These are phyloP conservation scores for Podospora appendiculata DNA, from an alignment of 495 filamentous ascomycete genomes.

Conservation along the genomic window DNA sequence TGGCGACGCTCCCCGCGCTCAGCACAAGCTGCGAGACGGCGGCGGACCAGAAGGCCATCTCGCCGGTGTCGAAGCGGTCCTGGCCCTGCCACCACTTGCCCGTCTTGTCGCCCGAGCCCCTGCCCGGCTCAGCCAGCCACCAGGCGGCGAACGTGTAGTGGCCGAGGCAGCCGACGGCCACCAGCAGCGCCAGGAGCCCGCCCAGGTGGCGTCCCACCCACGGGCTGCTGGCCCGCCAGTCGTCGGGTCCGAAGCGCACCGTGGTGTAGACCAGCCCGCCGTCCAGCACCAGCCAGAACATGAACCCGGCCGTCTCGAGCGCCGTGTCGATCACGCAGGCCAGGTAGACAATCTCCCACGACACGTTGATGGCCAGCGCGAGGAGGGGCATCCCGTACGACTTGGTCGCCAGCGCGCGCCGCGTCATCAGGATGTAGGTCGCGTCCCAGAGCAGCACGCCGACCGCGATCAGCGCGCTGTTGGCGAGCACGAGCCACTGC, in stretches of 20 bases:
- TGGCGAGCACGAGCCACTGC: slow-evolving; percentile 24
- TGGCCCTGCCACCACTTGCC: slow-evolving; percentile 29
- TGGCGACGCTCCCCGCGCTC: slow-evolving; percentile 23
- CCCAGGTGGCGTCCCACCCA: slow-evolving; percentile 27
- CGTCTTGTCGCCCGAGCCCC: slow-evolving; percentile 18
- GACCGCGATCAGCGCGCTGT: slow-evolving; percentile 27
- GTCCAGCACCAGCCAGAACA: slow-evolving; percentile 35
- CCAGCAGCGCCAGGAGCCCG: slow-evolving; percentile 19
- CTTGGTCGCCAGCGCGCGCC: slow-evolving; percentile 26
- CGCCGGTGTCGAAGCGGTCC: slow-evolving; percentile 33
- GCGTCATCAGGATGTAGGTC: slow-evolving; percentile 34
- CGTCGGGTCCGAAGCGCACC: slow-evolving; percentile 24
- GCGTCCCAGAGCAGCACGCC: slow-evolving; percentile 33
- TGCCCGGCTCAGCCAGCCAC: slow-evolving; percentile 26
- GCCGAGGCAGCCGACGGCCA: slow-evolving; percentile 16
- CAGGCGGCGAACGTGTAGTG: slow-evolving; percentile 28
- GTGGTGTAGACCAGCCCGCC: slow-evolving; percentile 31
- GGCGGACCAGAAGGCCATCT: slow-evolving; percentile 34
- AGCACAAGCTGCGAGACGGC: slow-evolving; percentile 21
- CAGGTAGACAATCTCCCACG: slow-evolving; percentile 36
- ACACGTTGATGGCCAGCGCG: slow-evolving; percentile 34
- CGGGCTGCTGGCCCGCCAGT: slow-evolving; percentile 24
- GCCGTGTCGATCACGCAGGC: slow-evolving; percentile 30
- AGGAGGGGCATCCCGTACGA: slow-evolving; percentile 41
- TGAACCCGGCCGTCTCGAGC: slow-evolving; percentile 32